Evolutionary conservation across 2,329 filamentous ascomycete genomes (phyloP), one percentile per base, ranked within the genome.

Genomic region (Penicillium corylophilum): DNA sequence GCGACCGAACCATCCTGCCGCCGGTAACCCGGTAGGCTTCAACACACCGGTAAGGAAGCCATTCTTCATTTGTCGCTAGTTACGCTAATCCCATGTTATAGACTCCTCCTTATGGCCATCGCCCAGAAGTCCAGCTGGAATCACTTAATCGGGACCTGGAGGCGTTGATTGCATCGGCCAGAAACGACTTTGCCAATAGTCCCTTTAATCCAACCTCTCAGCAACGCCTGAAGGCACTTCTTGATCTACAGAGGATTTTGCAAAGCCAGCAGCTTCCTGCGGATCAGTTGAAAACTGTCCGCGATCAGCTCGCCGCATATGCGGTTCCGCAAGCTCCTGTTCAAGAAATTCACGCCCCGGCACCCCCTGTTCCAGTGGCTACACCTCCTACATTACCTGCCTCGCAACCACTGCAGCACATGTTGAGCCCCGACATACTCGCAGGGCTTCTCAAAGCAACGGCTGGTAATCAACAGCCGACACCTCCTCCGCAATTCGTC

Each of bases 101-200:
- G 50, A 65, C 66, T n/a, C 63, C 66, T 42, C 69, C 71, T 48
- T 57, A 64, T 44, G 69, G 69, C 24, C 65, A 69, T 36, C 61
- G 67, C 26, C 69, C 73, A 47, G 71, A 71, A 43, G 66, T 76
- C 46, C 73, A 83, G 75, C 77, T 88, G 77, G 86, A 89, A 66
- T 82, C 84, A 66, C 80, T 97, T 71, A 90, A 89, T 74, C 83
- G 82, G 76, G 91, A 96, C 75, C 86, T 96, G 70, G 84, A 88
- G 64, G 84, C 83, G 66, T 79, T 96, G 63, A 90, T 96, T 70
- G 74, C 80, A 65, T 82, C 82, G 61, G 86, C 87, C 59, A 87
- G 87, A 74, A 79, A 81, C 60, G 87, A 91, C 66, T 88, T 90
- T 75, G 85, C 87, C 60, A 83, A 83, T 60, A 90, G 86, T 70